phyloP scores from a whole-genome alignment of 768 basidiomycete genomes.

The Dioszegia hungarica region DNA sequence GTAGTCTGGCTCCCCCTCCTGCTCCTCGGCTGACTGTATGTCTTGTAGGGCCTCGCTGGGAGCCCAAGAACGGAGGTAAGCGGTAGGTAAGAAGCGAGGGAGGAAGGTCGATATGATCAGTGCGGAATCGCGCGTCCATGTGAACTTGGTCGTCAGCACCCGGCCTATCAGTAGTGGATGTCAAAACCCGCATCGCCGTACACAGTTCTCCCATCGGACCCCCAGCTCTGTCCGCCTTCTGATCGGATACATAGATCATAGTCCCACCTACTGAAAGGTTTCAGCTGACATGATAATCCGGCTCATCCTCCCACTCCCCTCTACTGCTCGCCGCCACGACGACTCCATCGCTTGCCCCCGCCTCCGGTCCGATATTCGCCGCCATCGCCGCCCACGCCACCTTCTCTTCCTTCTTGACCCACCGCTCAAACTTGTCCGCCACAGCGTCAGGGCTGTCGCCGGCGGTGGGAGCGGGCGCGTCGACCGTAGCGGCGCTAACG shows the following conservation, averaged over 20 bases:
- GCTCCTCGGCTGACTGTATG: background rate
- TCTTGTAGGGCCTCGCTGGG: background rate
- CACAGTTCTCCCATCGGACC: background rate
- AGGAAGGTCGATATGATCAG: slow-evolving; percentile 39
- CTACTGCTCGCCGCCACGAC: slow-evolving; percentile 47
- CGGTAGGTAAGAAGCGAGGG: slow-evolving; percentile 19
- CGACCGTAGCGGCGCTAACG: background rate
- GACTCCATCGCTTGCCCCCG: slow-evolving; percentile 46
- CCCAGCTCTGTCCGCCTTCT: background rate
- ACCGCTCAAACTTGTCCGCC: background rate
- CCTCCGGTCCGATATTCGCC: slow-evolving; percentile 43
- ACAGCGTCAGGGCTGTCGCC: too few relatives aligned
- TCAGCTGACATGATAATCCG: slow-evolving; percentile 46
- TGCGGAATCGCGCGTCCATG: slow-evolving; percentile 46
- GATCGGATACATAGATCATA: background rate
- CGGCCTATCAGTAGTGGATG: background rate
- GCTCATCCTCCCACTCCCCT: slow-evolving; percentile 25
- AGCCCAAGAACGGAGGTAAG: slow-evolving; percentile 17
- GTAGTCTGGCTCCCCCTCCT: background rate
- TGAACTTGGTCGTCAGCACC: slow-evolving; percentile 23
- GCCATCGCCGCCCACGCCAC: slow-evolving; percentile 27
- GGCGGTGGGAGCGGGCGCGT: background rate
- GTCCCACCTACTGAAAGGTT: too few relatives aligned
- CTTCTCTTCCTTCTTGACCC: slow-evolving; percentile 12
- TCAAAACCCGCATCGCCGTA: background rate